Evolutionary conservation across 164 flowering plant species (phyloP).

Genomic region (Brasenia schreberi): DNA sequence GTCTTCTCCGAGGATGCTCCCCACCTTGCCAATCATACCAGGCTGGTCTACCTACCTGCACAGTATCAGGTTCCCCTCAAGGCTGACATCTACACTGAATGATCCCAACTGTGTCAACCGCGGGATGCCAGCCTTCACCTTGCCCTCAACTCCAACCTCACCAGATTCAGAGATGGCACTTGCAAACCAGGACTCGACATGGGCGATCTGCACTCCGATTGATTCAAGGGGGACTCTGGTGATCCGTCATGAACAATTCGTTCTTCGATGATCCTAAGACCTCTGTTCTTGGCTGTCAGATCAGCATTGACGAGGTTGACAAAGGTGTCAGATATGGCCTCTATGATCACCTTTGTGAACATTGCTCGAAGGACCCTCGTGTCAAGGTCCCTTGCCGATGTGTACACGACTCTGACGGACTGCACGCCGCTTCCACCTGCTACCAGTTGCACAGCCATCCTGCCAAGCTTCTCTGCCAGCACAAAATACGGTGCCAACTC

Average conservation of each 20-base stretch:
- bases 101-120: slow-evolving; percentile 83
- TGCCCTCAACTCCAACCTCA: slow-evolving; percentile 71
- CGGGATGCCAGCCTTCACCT: slow-evolving; percentile 77
- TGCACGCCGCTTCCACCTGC: slow-evolving; percentile 90
- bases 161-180: slow-evolving; percentile 85
- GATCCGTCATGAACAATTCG: slow-evolving; percentile 55
- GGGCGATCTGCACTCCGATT: slow-evolving; percentile 68
- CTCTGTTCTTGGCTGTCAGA: slow-evolving; percentile 87
- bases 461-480: slow-evolving; percentile 83
- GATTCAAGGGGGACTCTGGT: slow-evolving; percentile 76
- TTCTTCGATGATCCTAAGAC: slow-evolving; percentile 66
- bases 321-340: slow-evolving; percentile 73
- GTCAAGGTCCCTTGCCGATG: slow-evolving; percentile 79
- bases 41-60: slow-evolving; percentile 97
- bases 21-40: slow-evolving; percentile 78
- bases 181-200: slow-evolving; percentile 75
- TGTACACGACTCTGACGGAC: slow-evolving; percentile 61
- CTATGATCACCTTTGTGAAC: slow-evolving; percentile 83
- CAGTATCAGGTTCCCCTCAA: slow-evolving; percentile 77
- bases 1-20: slow-evolving; percentile 58
- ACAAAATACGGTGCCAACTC: slow-evolving; percentile 73
- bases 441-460: slow-evolving; percentile 77
- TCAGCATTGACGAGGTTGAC: slow-evolving; percentile 90
- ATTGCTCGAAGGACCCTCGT: slow-evolving; percentile 87
- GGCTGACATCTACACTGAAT: slow-evolving; percentile 78